Evolutionary conservation across 805 yeast species (phyloP).

Genomic region (Monosporozyma siamensis): DNA sequence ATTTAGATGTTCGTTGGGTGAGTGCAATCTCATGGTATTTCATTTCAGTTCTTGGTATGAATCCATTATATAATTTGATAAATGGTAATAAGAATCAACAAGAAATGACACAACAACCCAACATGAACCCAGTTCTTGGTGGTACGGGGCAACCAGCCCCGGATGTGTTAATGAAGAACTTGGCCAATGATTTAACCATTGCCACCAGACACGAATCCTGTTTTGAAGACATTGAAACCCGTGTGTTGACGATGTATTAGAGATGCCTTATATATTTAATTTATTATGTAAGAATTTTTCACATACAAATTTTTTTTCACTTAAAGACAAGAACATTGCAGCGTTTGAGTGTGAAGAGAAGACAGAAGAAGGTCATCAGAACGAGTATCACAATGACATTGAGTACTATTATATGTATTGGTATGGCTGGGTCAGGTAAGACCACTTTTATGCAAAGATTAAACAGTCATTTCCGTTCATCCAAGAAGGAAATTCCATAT

Average conservation of each 20-base stretch:
- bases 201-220: conserved; percentile 43
- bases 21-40: conserved; percentile 94
- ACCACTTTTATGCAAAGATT: conserved; percentile 96
- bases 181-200: conserved; percentile 68
- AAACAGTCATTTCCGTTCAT: conserved; percentile 75
- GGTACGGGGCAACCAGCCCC: conserved; percentile 55
- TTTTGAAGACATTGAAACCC: conserved; percentile 51
- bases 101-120: conserved; percentile 11
- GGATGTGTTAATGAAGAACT: conserved; percentile 52
- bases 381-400: conserved; percentile 30
- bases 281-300: neutral
- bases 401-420: conserved; percentile 42
- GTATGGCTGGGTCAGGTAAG: conserved; percentile 81
- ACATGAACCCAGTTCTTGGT: conserved; percentile 8
- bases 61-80: conserved; percentile 59
- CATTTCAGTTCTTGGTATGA: conserved; percentile 74
- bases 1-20: conserved; percentile 85
- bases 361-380: no score
- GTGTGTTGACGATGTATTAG: conserved; percentile 36
- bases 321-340: no score
- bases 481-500: conserved; percentile 65
- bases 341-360: no score
- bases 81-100: conserved; percentile 9
- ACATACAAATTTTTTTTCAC: neutral
- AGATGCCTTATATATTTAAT: neutral